phyloP scores from a whole-genome alignment of 1,139 yeast species.

The Candida sp. region DNA sequence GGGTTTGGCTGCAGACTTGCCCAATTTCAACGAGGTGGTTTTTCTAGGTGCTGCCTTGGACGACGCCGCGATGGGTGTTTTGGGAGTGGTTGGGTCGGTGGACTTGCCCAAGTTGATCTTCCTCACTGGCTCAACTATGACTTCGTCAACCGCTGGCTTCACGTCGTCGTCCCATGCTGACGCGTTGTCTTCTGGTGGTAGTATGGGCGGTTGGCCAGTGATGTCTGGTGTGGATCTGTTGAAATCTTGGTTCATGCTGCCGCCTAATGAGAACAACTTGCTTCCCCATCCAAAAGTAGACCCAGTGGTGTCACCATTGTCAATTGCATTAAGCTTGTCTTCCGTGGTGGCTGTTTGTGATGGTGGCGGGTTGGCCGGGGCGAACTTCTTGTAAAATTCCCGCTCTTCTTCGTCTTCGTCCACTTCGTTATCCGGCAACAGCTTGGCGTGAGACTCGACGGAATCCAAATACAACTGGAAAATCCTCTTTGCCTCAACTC shows the following conservation, averaged over 20 bases:
- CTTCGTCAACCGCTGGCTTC: conserved; percentile 11
- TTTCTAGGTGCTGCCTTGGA: conserved; percentile 14
- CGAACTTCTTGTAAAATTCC: conserved; percentile 37
- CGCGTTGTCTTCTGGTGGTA: conserved; percentile 19
- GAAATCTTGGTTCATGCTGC: conserved; percentile 38
- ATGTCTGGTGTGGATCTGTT: conserved; percentile 48
- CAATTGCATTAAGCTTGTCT: not conserved
- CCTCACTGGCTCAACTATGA: conserved; percentile 13
- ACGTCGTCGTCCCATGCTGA: conserved; percentile 18
- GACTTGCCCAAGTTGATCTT: conserved; percentile 13
- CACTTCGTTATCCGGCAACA: conserved; percentile 53
- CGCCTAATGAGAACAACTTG: conserved; percentile 36
- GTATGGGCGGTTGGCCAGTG: conserved; percentile 29
- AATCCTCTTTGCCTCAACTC: conserved; percentile 71
- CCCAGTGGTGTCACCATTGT: not conserved
- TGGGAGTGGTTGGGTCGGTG: conserved; percentile 11
- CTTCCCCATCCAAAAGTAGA: conserved; percentile 32
- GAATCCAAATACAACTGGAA: conserved; percentile 68
- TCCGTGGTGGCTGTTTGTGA: not conserved
- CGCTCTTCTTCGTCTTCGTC: conserved; percentile 40
- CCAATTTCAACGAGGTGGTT: conserved; percentile 27
- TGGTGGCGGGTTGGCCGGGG: conserved; percentile 18
- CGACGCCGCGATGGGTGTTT: conserved; percentile 5
- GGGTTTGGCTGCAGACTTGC: conserved; percentile 18
- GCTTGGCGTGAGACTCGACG: conserved; percentile 65